These are phyloP conservation scores for Plantago lanceolata DNA, from an alignment of 305 asterid species.

Conservation along the genomic window DNA sequence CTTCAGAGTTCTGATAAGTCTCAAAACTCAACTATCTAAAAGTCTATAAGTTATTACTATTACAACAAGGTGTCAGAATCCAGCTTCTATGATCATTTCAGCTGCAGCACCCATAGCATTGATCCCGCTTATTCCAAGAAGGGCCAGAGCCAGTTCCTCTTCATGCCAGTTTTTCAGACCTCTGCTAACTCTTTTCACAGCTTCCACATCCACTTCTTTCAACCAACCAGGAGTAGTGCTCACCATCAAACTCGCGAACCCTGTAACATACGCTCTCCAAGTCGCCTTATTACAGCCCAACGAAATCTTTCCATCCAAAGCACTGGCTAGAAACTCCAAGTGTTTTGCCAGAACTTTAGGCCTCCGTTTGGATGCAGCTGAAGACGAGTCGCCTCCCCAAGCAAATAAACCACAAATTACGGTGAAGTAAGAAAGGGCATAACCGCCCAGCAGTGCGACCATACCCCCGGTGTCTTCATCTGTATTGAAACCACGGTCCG, in stretches of 20 bases:
- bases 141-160: slow-evolving; percentile 75
- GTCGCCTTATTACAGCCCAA: slow-evolving; percentile 73
- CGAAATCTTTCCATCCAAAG: slow-evolving; percentile 70
- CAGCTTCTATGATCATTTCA: slow-evolving; percentile 68
- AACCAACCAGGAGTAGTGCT: slow-evolving; percentile 74
- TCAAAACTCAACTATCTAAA: background rate
- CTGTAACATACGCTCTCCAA: slow-evolving; percentile 75
- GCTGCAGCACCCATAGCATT: slow-evolving; percentile 89
- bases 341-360: slow-evolving; percentile 50
- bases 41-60: background rate
- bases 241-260: slow-evolving; percentile 72
- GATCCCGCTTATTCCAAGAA: slow-evolving; percentile 73
- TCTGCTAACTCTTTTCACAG: slow-evolving; percentile 62
- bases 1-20: background rate
- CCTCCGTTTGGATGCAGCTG: slow-evolving; percentile 53
- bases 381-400: slow-evolving; percentile 77
- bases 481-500: slow-evolving; percentile 40
- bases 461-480: slow-evolving; percentile 53
- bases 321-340: slow-evolving; percentile 74
- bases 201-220: slow-evolving; percentile 71
- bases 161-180: slow-evolving; percentile 83
- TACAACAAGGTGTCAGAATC: slow-evolving; percentile 27
- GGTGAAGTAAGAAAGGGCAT: slow-evolving; percentile 74
- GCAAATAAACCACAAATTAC: slow-evolving; percentile 62
- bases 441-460: slow-evolving; percentile 74